phyloP scores from a whole-genome alignment of 176 grass and related monocot species.

The Zea luxurians region DNA sequence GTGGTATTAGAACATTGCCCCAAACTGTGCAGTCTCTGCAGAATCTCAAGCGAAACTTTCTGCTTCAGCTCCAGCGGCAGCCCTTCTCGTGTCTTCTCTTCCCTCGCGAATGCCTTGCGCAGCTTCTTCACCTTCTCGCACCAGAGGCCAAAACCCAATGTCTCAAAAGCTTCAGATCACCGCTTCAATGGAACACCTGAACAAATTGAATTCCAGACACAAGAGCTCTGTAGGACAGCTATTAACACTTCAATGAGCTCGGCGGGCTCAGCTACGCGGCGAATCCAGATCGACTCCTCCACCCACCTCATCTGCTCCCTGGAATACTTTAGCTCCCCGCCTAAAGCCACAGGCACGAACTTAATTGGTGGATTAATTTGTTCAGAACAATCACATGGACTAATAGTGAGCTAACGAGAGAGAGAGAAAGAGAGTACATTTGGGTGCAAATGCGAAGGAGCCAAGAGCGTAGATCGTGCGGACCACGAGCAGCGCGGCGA shows the following conservation, averaged over 20 bases:
- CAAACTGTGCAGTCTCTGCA: too few relatives aligned
- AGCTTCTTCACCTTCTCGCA: too few relatives aligned
- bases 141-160: too few relatives aligned
- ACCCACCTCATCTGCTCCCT: constrained; percentile 56
- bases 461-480: constrained; percentile 49
- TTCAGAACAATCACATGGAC: too few relatives aligned
- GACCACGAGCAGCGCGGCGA: constrained; percentile 63
- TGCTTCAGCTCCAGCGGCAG: too few relatives aligned
- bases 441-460: constrained; percentile 1
- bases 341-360: constrained; percentile 1
- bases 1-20: too few relatives aligned
- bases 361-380: neutral
- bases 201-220: neutral
- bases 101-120: too few relatives aligned
- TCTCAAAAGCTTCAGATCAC: neutral
- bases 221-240: constrained; percentile 1
- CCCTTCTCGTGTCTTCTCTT: too few relatives aligned
- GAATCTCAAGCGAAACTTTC: too few relatives aligned
- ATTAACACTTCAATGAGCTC: constrained; percentile 67
- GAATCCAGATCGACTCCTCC: constrained; percentile 79
- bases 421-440: constrained; percentile 17
- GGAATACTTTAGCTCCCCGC: constrained; percentile 32
- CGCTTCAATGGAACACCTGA: neutral
- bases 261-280: constrained; percentile 50
- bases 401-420: too few relatives aligned